Percentiles rank a stretch among this genome's conserved stretches.
Evolutionary conservation across 257 asterid species (phyloP).

Genomic region (Solanum phureja): DNA sequence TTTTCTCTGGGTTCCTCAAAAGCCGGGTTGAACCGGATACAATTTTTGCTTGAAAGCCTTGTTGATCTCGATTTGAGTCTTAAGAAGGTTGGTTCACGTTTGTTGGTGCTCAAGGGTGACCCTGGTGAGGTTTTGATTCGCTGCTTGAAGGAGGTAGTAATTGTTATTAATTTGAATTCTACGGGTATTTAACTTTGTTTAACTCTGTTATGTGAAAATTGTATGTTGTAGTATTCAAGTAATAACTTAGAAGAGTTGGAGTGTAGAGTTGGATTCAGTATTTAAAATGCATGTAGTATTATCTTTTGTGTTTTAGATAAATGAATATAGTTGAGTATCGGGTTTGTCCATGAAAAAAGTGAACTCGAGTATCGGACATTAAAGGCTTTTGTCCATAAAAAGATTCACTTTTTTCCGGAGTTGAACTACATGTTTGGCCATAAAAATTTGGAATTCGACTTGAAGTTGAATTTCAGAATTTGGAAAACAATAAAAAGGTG

Average conservation of each 20-base stretch:
- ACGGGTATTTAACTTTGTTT: neutral
- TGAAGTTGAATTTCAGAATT: no score
- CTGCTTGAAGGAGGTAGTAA: conserved; percentile 68
- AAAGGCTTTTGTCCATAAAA: neutral
- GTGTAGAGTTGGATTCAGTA: neutral
- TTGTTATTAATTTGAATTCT: neutral
- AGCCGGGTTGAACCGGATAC: conserved; percentile 77
- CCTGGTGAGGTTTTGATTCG: conserved; percentile 54
- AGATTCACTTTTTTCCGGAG: neutral
- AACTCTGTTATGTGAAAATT: neutral
- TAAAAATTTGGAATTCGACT: neutral
- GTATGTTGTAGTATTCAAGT: neutral
- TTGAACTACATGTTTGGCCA: neutral
- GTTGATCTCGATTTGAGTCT: conserved; percentile 64
- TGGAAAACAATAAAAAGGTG: neutral
- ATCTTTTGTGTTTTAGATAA: neutral
- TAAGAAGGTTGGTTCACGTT: conserved; percentile 60
- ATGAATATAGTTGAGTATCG: neutral
- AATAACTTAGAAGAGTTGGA: neutral
- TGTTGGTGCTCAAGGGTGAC: conserved; percentile 83
- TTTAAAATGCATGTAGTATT: neutral
- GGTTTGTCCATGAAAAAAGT: neutral
- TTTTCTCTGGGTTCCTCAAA: conserved; percentile 64
- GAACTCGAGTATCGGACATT: neutral
- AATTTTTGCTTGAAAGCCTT: conserved; percentile 73